These are phyloP conservation scores for Dicorynia guianensis DNA, from an alignment of 306 rosid species.

Conservation along the genomic window DNA sequence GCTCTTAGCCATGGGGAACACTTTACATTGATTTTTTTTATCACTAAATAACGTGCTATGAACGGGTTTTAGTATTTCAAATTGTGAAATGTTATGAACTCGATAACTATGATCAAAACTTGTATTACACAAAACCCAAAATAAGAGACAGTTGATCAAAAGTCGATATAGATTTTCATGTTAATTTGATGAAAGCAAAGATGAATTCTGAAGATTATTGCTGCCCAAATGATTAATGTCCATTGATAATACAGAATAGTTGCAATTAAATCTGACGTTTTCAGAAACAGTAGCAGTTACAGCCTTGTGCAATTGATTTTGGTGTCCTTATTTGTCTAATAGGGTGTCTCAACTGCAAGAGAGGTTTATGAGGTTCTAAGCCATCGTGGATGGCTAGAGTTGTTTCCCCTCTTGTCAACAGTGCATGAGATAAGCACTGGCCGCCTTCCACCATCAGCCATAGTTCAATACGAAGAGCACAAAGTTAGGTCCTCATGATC, in stretches of 20 bases:
- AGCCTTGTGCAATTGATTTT: not conserved
- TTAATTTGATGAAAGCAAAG: not conserved
- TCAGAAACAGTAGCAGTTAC: not conserved
- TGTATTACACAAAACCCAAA: not conserved
- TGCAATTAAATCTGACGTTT: not conserved
- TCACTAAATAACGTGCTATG: no score
- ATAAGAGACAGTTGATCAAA: not conserved
- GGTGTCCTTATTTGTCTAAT: constrained; percentile 29
- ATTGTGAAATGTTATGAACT: no score
- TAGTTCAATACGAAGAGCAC: constrained; percentile 65
- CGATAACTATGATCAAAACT: no score
- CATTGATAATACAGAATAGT: not conserved
- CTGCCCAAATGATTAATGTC: no score
- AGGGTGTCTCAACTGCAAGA: constrained; percentile 93
- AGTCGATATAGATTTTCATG: not conserved
- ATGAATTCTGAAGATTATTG: not conserved
- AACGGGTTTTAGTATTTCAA: no score
- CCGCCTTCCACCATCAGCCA: constrained; percentile 87
- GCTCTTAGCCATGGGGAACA: no score
- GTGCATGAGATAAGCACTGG: constrained; percentile 87
- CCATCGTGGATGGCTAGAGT: constrained; percentile 82
- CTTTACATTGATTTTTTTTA: no score
- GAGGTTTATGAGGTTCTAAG: constrained; percentile 85
- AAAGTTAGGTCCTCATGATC: constrained; percentile 45
- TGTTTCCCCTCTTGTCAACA: constrained; percentile 81